Base-by-base conservation (phyloP, 257 asterid species). In the Capsicum chinense region DNA sequence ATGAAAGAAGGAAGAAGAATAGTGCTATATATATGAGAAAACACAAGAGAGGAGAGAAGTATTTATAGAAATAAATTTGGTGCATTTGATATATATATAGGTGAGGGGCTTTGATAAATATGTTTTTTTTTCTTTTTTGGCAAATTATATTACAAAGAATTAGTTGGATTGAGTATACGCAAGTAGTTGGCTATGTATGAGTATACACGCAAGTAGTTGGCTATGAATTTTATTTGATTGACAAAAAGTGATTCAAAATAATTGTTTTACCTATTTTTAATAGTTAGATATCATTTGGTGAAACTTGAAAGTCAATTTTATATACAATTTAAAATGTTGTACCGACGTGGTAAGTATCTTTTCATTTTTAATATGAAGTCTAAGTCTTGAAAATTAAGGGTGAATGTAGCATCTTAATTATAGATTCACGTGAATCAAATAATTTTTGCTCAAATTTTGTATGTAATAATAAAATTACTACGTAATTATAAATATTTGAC, bases 131-230 rank as follows among this genome's bases (percentile, higher is more conserved):
- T 3, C 1, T 6, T 42, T 16, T 37, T 3, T 15, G 7, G 56
- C 44, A 74, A 12, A 74, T 48, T 33, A 35, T 71, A 19, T 35
- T 12, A 19, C 42, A 50, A n/a, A 69, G 48, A 52, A 9, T 39
- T 64, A 6, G 17, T 21, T 78, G 83, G 21, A 52, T 85, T 21
- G 83, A 83, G 90, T 85, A 13, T 85, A 87, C 88, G 85, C 63
- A 69, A 87, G 63, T 37, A 10, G 21, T 63, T 84, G 11, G 33
- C 0, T 7, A 68, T 82, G 35, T 67, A 26, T 21, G 83, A 83
- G 90, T 85, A 13, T 84, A 87, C 88, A 87, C 88, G 85, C 63
- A 69, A 87, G 63, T 37, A 10, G 21, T 63, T 84, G 11, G 33
- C 0, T 7, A 58, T 82, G 35, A 58, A 26, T 37, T 69, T 69